These are phyloP conservation scores for Penicillium bialowiezense DNA, from an alignment of 495 filamentous ascomycete genomes.

Conservation along the genomic window DNA sequence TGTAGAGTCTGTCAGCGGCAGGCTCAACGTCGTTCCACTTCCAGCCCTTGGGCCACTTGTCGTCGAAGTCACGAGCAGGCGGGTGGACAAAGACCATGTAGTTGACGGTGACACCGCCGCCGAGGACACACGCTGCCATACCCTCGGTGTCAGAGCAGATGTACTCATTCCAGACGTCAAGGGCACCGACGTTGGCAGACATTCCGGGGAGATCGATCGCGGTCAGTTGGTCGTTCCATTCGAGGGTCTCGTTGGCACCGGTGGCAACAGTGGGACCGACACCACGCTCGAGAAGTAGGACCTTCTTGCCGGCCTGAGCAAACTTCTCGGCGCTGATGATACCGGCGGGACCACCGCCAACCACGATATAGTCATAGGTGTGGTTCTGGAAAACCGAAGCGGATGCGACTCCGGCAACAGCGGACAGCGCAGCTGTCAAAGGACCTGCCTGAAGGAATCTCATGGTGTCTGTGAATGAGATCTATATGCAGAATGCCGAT, in stretches of 20 bases:
- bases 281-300: constrained; percentile 40
- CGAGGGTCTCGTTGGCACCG: constrained; percentile 28
- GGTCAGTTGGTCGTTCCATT: constrained; percentile 48
- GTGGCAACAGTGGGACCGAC: constrained; percentile 28
- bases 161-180: constrained; percentile 24
- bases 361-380: constrained; percentile 31
- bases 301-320: constrained; percentile 52
- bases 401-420: constrained; percentile 7
- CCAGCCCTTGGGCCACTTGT: constrained; percentile 73
- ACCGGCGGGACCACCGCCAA: constrained; percentile 35
- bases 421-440: constrained; percentile 8
- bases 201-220: constrained; percentile 79
- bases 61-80: constrained; percentile 63
- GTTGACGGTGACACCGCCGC: constrained; percentile 75
- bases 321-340: constrained; percentile 60
- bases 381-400: constrained; percentile 18
- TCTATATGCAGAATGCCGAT: not conserved
- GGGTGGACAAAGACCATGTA: constrained; percentile 60
- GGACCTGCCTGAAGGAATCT: constrained; percentile 11
- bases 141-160: constrained; percentile 65
- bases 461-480: not conserved
- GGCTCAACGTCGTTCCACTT: constrained; percentile 58
- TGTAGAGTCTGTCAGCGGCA: constrained; percentile 59
- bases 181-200: constrained; percentile 25
- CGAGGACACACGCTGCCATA: constrained; percentile 76